These are phyloP conservation scores for Caryopteris hybrid DNA, from an alignment of 305 asterid species.

Conservation along the genomic window DNA sequence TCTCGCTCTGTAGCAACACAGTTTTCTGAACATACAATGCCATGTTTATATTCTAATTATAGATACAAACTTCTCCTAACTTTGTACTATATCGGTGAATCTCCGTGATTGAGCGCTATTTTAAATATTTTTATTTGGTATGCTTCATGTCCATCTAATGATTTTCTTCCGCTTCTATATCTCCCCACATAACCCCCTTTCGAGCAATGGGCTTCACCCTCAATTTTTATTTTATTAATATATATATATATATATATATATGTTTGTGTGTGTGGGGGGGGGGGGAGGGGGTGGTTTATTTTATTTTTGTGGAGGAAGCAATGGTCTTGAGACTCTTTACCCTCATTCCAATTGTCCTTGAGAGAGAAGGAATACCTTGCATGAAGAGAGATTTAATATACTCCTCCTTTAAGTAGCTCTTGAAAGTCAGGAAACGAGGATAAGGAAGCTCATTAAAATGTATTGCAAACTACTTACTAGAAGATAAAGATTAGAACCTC, in stretches of 20 bases:
- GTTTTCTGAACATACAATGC: neutral
- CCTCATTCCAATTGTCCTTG: neutral
- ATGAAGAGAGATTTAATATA: neutral
- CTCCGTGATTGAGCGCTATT: neutral
- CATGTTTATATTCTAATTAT: neutral
- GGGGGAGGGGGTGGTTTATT: no score
- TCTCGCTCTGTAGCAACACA: neutral
- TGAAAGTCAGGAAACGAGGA: neutral
- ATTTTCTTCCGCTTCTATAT: neutral
- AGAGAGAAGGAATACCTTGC: neutral
- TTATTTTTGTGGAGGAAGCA: no score
- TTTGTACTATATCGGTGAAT: neutral
- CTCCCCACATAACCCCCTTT: neutral
- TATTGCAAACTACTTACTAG: neutral
- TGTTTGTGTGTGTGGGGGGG: no score
- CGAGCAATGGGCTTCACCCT: neutral
- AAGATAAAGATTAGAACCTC: neutral
- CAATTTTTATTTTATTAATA: no score
- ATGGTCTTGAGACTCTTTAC: no score
- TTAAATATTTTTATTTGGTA: neutral
- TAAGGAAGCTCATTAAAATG: neutral
- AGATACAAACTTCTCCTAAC: neutral
- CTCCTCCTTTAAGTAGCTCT: neutral
- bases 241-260: no score
- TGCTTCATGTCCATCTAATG: neutral